Percentiles rank a stretch among this genome's conserved stretches.
phyloP scores from a whole-genome alignment of 345 rosid species.

The Syzygium jambos region DNA sequence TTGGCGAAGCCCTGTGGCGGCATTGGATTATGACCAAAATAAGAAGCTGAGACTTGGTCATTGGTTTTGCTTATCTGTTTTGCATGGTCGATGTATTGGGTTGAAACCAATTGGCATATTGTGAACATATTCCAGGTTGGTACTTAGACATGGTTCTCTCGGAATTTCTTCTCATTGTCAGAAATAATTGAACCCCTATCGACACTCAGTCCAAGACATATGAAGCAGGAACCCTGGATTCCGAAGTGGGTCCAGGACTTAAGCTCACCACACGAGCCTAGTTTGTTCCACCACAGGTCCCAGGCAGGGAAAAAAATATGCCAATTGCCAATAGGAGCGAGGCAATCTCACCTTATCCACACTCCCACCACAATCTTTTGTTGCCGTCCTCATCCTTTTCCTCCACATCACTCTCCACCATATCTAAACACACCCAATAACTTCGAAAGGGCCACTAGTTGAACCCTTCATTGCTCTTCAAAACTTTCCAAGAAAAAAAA shows the following conservation, averaged over 20 bases:
- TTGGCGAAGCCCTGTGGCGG: not conserved
- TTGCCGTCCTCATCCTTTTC: constrained; percentile 30
- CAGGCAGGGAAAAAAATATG: not conserved
- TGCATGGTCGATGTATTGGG: not conserved
- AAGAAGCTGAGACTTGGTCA: not conserved
- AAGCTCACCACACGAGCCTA: constrained; percentile 10
- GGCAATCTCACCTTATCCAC: constrained; percentile 99
- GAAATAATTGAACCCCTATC: not conserved
- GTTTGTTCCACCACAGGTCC: not conserved
- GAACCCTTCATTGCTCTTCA: not conserved
- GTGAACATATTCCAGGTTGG: not conserved
- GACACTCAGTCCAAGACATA: not conserved
- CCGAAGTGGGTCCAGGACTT: constrained; percentile 26
- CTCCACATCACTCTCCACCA: constrained; percentile 28
- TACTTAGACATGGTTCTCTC: not conserved
- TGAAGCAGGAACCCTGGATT: constrained; percentile 5
- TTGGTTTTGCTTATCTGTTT: not conserved
- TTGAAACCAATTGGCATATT: not conserved
- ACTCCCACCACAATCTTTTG: constrained; percentile 62
- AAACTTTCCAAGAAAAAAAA: not conserved
- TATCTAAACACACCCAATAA: constrained; percentile 1
- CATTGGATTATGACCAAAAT: not conserved
- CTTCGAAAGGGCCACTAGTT: not conserved
- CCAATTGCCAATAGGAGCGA: constrained; percentile 53
- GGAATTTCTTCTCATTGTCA: not conserved